Evolutionary conservation across 345 rosid genomes (phyloP), one percentile per base, ranked within the genome.

Genomic region (Mangifera indica): DNA sequence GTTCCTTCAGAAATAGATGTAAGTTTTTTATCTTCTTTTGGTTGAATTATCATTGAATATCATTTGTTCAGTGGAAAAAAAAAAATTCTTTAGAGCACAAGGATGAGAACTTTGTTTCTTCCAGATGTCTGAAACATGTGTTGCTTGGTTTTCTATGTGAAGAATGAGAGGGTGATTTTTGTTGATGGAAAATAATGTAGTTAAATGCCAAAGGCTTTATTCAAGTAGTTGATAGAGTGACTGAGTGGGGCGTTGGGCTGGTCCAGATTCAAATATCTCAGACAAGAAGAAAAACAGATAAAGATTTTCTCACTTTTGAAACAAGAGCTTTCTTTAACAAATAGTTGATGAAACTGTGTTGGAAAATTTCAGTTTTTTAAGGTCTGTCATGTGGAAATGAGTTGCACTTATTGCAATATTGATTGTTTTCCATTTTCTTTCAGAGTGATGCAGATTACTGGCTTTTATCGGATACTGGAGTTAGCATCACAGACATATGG

Each of bases 401-500:
- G 60, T 20, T 3, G 20, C 54, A 60, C 55, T 58, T 55, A 18
- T 63, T 17, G 67, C 52, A 17, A 53, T 20, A 29, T 59, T 79
- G 25, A 66, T 56, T 7, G 37, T 60, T 76, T 58, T 60, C 71
- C 44, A 54, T 73, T 58, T 56, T 60, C 10, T 72, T 79, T 80
- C 88, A 91, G 97, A 83, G 83, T 76, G 95, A 85, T 67, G 91
- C 88, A 64, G 99, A 95, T 81, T 95, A 92, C 87, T 91, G 97
- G 98, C 93, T 92, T 44, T 84, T 85, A 79, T 90, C 99, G 78
- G 98, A 95, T 71, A 86, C 90, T 15, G 93, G 81, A 20, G 86
- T 92, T 74, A 92, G 98, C 87, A 86, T 91, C 73, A 92, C 96
- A n/a, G 94, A 92, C 83, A 82, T 89, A 77, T 95, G 99, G 98